phyloP scores from a whole-genome alignment of 192 early-diverging fungal species.

The Coemansia sp. region DNA sequence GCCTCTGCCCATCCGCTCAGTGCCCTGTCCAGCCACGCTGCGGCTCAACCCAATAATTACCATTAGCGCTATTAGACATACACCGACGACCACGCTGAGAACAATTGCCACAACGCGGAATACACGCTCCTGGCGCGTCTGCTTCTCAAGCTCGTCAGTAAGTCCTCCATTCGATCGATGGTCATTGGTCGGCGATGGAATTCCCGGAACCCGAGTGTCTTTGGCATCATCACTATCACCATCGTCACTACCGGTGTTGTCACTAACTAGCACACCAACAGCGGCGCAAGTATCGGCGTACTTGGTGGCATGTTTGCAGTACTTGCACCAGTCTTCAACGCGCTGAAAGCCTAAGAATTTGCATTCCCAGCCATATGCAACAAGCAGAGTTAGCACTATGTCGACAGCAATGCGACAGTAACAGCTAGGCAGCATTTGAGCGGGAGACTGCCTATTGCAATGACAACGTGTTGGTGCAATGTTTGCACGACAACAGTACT shows the following conservation, averaged over 20 bases:
- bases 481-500: no score
- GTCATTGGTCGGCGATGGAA: slow-evolving; percentile 3
- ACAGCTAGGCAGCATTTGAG: no score
- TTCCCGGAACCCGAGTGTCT: background rate
- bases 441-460: background rate
- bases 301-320: slow-evolving; percentile 34
- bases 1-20: background rate
- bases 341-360: slow-evolving; percentile 35
- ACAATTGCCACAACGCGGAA: slow-evolving; percentile 39
- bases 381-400: no score
- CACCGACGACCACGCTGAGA: slow-evolving; percentile 32
- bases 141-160: slow-evolving; percentile 18
- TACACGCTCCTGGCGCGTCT: slow-evolving; percentile 30
- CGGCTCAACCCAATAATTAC: slow-evolving; percentile 12
- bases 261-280: slow-evolving; percentile 22
- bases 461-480: no score
- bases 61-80: slow-evolving; percentile 26
- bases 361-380: background rate
- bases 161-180: background rate
- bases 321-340: slow-evolving; percentile 51
- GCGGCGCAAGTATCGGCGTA: slow-evolving; percentile 34
- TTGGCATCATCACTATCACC: background rate
- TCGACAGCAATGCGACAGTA: no score
- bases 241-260: background rate
- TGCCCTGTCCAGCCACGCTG: background rate